Evolutionary conservation across 1,139 yeast species (phyloP).

Genomic region (Wickerhamomyces sp.): DNA sequence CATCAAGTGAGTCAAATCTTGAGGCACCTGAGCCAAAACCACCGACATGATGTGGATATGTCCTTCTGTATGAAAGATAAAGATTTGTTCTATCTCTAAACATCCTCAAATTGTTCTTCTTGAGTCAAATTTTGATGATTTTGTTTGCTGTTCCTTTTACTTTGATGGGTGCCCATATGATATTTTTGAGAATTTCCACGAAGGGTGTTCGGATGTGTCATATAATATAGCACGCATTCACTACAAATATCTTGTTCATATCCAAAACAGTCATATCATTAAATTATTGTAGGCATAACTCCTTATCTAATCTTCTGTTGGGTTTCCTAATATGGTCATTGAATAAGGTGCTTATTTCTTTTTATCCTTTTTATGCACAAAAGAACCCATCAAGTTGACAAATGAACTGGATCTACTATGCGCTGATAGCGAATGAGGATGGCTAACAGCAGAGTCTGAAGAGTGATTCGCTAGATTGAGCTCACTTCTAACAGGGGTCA

Average conservation of each 20-base stretch:
- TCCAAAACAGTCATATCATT: no score
- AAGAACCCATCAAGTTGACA: constrained; percentile 21
- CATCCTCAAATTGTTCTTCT: constrained; percentile 32
- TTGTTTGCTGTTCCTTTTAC: no score
- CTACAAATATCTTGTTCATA: no score
- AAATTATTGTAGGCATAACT: not conserved
- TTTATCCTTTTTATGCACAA: constrained; percentile 20
- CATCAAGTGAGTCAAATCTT: constrained; percentile 44
- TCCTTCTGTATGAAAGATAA: constrained; percentile 65
- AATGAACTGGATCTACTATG: constrained; percentile 19
- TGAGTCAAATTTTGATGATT: not conserved
- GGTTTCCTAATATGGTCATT: not conserved
- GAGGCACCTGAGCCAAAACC: constrained; percentile 17
- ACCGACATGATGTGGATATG: constrained; percentile 50
- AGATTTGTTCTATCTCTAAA: constrained; percentile 72
- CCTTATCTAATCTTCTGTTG: not conserved
- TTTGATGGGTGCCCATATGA: no score
- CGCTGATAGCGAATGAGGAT: constrained; percentile 1
- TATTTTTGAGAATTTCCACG: no score
- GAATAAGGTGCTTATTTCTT: not conserved
- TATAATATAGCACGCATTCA: not conserved
- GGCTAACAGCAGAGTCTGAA: not conserved
- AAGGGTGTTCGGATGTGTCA: constrained; percentile 5
- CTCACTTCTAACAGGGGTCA: constrained; percentile 13
- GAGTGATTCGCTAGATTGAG: no score